A percentile compares a stretch with the other conserved stretches of the same genome.
Conservation (phyloP, 2,329 filamentous ascomycete genomes). For the Fusarium sterilihyphosum region DNA sequence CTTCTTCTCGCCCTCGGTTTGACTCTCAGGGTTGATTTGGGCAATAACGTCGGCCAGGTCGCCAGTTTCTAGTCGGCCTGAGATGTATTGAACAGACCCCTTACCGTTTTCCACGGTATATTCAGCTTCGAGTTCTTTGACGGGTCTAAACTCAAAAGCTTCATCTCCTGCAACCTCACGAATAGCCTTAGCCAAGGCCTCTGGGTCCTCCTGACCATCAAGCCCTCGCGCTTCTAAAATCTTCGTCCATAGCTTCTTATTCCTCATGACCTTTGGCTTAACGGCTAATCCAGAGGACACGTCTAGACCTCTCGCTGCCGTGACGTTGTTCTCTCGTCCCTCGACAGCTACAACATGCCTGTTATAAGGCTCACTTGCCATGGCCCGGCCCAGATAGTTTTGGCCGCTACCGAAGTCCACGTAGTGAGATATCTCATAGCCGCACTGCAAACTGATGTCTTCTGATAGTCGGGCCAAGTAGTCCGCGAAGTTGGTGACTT, state of each 20-base stretch:
- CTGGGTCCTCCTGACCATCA: slow-evolving; percentile 53
- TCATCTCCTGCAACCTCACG: slow-evolving; percentile 49
- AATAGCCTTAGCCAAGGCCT: slow-evolving; percentile 47
- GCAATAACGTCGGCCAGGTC: slow-evolving; percentile 75
- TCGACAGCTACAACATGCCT: slow-evolving; percentile 91
- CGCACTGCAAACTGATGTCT: slow-evolving; percentile 67
- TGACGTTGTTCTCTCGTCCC: slow-evolving; percentile 85
- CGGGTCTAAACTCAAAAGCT: slow-evolving; percentile 58
- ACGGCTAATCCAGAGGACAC: slow-evolving; percentile 80
- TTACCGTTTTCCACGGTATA: slow-evolving; percentile 69
- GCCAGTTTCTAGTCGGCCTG: slow-evolving; percentile 77
- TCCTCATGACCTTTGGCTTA: slow-evolving; percentile 77
- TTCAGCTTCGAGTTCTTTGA: slow-evolving; percentile 58
- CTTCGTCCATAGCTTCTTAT: slow-evolving; percentile 81
- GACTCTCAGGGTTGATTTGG: slow-evolving; percentile 58
- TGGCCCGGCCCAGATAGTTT: slow-evolving; percentile 90
- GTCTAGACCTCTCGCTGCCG: slow-evolving; percentile 85
- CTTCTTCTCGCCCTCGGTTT: slow-evolving; percentile 38
- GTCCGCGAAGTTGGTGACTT: slow-evolving; percentile 89
- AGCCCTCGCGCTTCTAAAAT: slow-evolving; percentile 53
- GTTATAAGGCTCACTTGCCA: slow-evolving; percentile 88
- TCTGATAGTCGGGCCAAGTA: slow-evolving; percentile 74
- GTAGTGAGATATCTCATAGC: slow-evolving; percentile 78
- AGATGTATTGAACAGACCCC: slow-evolving; percentile 80
- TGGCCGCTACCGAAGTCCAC: slow-evolving; percentile 97